phyloP scores from a whole-genome alignment of 1,284 basidiomycete genomes.

The Tremellales sp. region DNA sequence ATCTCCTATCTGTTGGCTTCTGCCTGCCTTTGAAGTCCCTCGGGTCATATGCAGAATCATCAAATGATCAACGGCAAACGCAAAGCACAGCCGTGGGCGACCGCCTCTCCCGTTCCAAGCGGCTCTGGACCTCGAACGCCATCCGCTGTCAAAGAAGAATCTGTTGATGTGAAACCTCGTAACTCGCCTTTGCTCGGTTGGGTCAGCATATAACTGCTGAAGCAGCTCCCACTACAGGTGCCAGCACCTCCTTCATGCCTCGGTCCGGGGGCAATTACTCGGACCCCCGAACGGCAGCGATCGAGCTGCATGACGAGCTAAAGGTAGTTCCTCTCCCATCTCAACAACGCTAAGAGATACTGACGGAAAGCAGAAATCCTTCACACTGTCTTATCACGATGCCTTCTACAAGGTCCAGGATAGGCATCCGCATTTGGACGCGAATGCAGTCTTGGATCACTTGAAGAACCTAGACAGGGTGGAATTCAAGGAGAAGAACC shows the following conservation, averaged over 20 bases:
- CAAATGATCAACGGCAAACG: no score
- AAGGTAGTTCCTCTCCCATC: slow-evolving; percentile 20
- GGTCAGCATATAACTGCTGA: no score
- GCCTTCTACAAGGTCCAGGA: slow-evolving; percentile 36
- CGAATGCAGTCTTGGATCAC: slow-evolving; percentile 30
- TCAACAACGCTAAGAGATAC: background rate
- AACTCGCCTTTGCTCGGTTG: no score
- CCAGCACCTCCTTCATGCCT: background rate
- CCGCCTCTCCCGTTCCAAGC: background rate
- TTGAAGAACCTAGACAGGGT: slow-evolving; percentile 41
- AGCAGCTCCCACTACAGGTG: background rate
- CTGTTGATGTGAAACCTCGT: no score
- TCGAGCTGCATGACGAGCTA: slow-evolving; percentile 29
- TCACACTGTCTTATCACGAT: slow-evolving; percentile 31
- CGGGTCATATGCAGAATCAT: no score
- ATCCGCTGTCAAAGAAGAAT: background rate
- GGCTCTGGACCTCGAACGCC: no score
- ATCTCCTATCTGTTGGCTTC: no score
- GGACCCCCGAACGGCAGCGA: slow-evolving; percentile 33
- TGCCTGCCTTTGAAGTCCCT: no score
- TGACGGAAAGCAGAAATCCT: slow-evolving; percentile 19
- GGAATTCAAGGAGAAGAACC: slow-evolving; percentile 39
- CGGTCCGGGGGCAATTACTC: slow-evolving; percentile 12
- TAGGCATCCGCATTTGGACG: slow-evolving; percentile 28
- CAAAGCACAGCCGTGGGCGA: background rate